Evolutionary conservation across 768 basidiomycete genomes (phyloP).

Genomic region (Strobilomyces echinocephalus): DNA sequence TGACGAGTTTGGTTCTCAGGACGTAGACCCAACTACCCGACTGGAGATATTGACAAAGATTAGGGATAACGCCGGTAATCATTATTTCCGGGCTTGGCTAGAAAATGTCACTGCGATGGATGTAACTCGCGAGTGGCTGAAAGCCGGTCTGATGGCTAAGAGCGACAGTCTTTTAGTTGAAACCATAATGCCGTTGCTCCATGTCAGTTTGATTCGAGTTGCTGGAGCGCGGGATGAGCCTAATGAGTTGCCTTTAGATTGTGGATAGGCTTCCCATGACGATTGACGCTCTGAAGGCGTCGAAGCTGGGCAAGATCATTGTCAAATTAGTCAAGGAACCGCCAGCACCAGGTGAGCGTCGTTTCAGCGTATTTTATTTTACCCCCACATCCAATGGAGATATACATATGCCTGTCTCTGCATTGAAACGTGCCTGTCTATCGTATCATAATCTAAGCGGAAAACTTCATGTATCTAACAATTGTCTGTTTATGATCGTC

Average conservation of each 20-base stretch:
- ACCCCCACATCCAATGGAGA: conserved; percentile 24
- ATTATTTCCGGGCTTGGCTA: conserved; percentile 83
- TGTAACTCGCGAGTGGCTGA: conserved; percentile 78
- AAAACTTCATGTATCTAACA: conserved; percentile 64
- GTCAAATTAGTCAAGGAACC: conserved; percentile 73
- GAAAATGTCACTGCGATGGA: conserved; percentile 74
- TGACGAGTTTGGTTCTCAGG: conserved; percentile 53
- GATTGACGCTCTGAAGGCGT: conserved; percentile 59
- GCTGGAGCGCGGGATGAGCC: conserved; percentile 7
- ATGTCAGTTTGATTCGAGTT: conserved; percentile 52
- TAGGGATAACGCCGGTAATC: conserved; percentile 78
- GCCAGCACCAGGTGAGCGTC: conserved; percentile 72
- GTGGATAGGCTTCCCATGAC: conserved; percentile 80
- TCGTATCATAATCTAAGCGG: conserved; percentile 32
- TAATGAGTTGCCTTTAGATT: conserved; percentile 41
- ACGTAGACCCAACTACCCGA: conserved; percentile 62
- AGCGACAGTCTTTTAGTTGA: conserved; percentile 54
- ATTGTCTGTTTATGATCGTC: conserved; percentile 39
- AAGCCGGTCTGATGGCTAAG: conserved; percentile 57
- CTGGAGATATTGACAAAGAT: conserved; percentile 77
- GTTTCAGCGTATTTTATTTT: conserved; percentile 13
- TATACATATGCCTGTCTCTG: conserved; percentile 27
- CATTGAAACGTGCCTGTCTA: conserved; percentile 27
- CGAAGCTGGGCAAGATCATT: conserved; percentile 77
- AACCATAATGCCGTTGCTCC: conserved; percentile 81